Percentiles rank a stretch among this genome's conserved stretches.
Evolutionary conservation across 257 asterid species (phyloP).

Genomic region (Solanum habrochaites): DNA sequence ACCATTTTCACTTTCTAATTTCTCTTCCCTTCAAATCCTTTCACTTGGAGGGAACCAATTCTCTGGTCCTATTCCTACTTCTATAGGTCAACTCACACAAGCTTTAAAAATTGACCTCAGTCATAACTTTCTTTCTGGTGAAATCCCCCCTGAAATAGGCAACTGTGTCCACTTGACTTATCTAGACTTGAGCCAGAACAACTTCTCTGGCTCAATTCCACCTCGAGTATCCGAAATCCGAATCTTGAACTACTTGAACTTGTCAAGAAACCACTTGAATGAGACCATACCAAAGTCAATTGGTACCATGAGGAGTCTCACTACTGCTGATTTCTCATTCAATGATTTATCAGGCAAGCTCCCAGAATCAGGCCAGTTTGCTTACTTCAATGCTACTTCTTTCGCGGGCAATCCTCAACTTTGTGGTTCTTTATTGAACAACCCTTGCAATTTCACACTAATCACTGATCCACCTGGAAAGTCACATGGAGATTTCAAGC

Average conservation of each 20-base stretch:
- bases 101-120: constrained; percentile 62
- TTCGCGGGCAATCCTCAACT: constrained; percentile 73
- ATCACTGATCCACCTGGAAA: constrained; percentile 13
- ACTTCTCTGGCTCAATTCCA: constrained; percentile 63
- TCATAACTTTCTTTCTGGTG: constrained; percentile 43
- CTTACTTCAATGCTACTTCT: constrained; percentile 61
- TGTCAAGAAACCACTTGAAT: constrained; percentile 65
- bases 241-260: constrained; percentile 66
- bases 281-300: constrained; percentile 54
- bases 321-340: constrained; percentile 87
- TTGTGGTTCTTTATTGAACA: constrained; percentile 57
- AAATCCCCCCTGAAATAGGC: constrained; percentile 65
- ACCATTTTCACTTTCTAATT: constrained; percentile 56
- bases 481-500: constrained; percentile 49
- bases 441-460: constrained; percentile 44
- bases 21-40: constrained; percentile 62
- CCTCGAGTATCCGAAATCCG: constrained; percentile 40
- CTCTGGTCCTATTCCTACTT: constrained; percentile 65
- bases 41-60: constrained; percentile 54
- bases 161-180: constrained; percentile 57
- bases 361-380: constrained; percentile 79
- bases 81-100: constrained; percentile 64
- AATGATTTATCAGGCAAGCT: constrained; percentile 72
- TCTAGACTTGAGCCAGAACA: constrained; percentile 80
- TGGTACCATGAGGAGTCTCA: constrained; percentile 71